phyloP scores from a whole-genome alignment of 805 yeast species.

The Ogataea ganodermae region DNA sequence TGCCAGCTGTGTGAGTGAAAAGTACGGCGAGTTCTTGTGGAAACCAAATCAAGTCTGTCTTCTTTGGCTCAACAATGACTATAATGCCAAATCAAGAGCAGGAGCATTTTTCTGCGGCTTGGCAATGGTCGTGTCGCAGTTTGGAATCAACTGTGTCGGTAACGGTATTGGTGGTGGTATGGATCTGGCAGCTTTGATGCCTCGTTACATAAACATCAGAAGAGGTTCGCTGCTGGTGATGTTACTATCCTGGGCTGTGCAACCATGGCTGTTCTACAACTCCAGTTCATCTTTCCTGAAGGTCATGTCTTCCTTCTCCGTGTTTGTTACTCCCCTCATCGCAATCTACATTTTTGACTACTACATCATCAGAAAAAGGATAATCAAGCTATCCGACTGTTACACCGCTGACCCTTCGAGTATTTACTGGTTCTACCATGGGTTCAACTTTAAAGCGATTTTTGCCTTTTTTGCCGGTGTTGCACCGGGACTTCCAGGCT shows the following conservation, averaged over 20 bases:
- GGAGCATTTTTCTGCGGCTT: constrained; percentile 48
- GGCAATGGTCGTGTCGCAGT: constrained; percentile 37
- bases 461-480: constrained; percentile 43
- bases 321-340: constrained; percentile 41
- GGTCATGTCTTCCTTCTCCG: constrained; percentile 33
- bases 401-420: constrained; percentile 38
- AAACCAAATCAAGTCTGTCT: constrained; percentile 44
- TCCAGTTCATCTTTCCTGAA: constrained; percentile 37
- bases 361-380: constrained; percentile 36
- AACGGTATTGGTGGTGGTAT: constrained; percentile 48
- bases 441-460: constrained; percentile 73
- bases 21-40: constrained; percentile 39
- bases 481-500: constrained; percentile 54
- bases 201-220: constrained; percentile 42
- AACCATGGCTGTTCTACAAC: constrained; percentile 44
- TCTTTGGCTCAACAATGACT: constrained; percentile 42
- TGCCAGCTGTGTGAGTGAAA: constrained; percentile 44
- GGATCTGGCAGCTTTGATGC: constrained; percentile 49
- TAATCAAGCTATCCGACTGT: constrained; percentile 39
- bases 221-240: constrained; percentile 46
- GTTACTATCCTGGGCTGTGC: constrained; percentile 35
- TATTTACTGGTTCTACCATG: constrained; percentile 45
- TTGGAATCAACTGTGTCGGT: constrained; percentile 40
- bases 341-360: constrained; percentile 42
- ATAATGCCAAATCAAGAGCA: constrained; percentile 42